phyloP scores from a whole-genome alignment of 345 rosid species.

The Lepidium didymum region DNA sequence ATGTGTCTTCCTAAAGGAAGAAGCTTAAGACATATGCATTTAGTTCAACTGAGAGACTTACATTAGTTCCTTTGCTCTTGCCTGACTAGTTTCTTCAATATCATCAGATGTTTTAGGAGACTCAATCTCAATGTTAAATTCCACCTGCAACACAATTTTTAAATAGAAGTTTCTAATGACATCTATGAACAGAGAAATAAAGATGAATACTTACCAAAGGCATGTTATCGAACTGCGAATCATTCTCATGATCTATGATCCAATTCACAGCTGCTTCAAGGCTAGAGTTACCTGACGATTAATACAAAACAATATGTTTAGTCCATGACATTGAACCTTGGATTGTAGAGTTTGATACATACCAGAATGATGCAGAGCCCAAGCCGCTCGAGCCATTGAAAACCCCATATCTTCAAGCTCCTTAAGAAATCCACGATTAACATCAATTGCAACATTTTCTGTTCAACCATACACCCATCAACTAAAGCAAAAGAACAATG shows the following conservation, averaged over 20 bases:
- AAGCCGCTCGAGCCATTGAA: constrained; percentile 43
- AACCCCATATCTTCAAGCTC: constrained; percentile 74
- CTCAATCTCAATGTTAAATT: constrained; percentile 56
- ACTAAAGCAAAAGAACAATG: not conserved
- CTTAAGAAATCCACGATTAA: constrained; percentile 41
- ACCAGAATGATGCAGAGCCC: constrained; percentile 73
- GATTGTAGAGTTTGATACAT: not conserved
- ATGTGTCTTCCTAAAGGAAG: not conserved
- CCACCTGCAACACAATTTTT: constrained; percentile 35
- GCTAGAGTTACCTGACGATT: constrained; percentile 47
- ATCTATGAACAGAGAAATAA: not conserved
- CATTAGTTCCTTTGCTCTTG: constrained; percentile 51
- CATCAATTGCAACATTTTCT: constrained; percentile 46
- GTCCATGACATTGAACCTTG: not conserved
- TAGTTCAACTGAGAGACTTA: constrained; percentile 29
- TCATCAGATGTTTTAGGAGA: constrained; percentile 37
- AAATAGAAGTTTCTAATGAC: not conserved
- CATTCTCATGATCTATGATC: constrained; percentile 72
- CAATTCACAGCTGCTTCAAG: constrained; percentile 69
- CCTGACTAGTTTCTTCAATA: constrained; percentile 38
- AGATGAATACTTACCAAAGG: constrained; percentile 49
- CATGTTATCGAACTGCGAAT: constrained; percentile 51
- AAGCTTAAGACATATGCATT: not conserved
- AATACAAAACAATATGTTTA: not conserved
- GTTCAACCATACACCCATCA: not conserved